phyloP scores from a whole-genome alignment of 352 stramenopile species.

The Pythium volutum region DNA sequence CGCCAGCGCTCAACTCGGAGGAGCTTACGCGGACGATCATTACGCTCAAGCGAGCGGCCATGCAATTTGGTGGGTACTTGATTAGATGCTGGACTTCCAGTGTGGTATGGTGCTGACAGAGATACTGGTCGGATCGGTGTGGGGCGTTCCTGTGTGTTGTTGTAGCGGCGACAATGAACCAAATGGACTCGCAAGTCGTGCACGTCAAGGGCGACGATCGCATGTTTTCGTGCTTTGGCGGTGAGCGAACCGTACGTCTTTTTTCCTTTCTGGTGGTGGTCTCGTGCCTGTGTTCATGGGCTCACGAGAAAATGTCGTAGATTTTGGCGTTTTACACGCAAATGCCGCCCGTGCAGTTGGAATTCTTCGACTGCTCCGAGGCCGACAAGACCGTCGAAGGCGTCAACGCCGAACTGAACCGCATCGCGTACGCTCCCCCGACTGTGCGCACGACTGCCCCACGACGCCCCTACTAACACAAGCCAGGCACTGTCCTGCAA shows the following conservation, averaged over 20 bases:
- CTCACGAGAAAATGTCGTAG: too few relatives aligned
- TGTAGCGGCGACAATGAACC: constrained; percentile 72
- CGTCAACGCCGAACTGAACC: constrained; percentile 70
- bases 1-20: constrained; percentile 60
- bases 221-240: constrained; percentile 86
- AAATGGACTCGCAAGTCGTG: constrained; percentile 79
- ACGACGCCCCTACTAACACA: constrained; percentile 27
- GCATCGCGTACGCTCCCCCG: constrained; percentile 49
- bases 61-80: constrained; percentile 66
- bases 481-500: background rate
- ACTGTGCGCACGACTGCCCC: constrained; percentile 5
- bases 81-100: background rate
- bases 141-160: background rate
- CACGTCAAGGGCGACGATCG: constrained; percentile 79
- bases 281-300: too few relatives aligned
- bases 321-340: constrained; percentile 87
- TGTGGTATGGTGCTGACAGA: background rate
- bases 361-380: constrained; percentile 78
- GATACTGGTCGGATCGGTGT: constrained; percentile 2
- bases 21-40: constrained; percentile 78
- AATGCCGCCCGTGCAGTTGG: constrained; percentile 69
- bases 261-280: too few relatives aligned
- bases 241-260: constrained; percentile 63
- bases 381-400: constrained; percentile 73
- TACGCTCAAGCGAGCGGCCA: constrained; percentile 69